Conservation (phyloP, 805 yeast species). For the Kodamaea laetipori region DNA sequence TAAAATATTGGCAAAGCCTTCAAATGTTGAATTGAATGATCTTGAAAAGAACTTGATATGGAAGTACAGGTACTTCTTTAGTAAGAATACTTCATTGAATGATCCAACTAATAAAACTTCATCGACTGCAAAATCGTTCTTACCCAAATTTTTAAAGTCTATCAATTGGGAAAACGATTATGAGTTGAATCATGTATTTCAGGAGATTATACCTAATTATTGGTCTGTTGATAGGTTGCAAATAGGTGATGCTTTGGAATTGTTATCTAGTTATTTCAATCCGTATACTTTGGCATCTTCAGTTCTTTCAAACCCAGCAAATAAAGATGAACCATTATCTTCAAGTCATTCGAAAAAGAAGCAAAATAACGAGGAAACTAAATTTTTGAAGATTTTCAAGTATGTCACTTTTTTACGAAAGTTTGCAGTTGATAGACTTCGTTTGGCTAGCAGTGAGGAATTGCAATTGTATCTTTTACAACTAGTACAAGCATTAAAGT, state of each 20-base stretch:
- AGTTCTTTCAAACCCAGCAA: constrained; percentile 16
- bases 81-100: constrained; percentile 51
- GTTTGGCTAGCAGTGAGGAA: constrained; percentile 77
- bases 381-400: constrained; percentile 32
- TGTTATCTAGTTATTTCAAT: constrained; percentile 75
- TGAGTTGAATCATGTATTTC: constrained; percentile 77
- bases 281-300: constrained; percentile 38
- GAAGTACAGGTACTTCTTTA: constrained; percentile 81
- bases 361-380: constrained; percentile 28
- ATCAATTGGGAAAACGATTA: constrained; percentile 84
- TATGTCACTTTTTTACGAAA: constrained; percentile 67
- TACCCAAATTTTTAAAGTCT: constrained; percentile 82
- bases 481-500: constrained; percentile 86
- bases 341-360: constrained; percentile 11
- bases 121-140: constrained; percentile 48
- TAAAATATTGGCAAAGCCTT: constrained; percentile 71
- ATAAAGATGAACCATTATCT: constrained; percentile 7
- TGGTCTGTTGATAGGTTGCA: constrained; percentile 68
- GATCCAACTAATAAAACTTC: constrained; percentile 29
- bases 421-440: constrained; percentile 84
- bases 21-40: constrained; percentile 77
- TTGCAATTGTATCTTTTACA: constrained; percentile 81
- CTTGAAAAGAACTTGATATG: constrained; percentile 86
- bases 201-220: constrained; percentile 64
- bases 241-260: constrained; percentile 82